These are phyloP conservation scores for Mycena leptocephala DNA, from an alignment of 768 basidiomycete genomes.

Conservation along the genomic window DNA sequence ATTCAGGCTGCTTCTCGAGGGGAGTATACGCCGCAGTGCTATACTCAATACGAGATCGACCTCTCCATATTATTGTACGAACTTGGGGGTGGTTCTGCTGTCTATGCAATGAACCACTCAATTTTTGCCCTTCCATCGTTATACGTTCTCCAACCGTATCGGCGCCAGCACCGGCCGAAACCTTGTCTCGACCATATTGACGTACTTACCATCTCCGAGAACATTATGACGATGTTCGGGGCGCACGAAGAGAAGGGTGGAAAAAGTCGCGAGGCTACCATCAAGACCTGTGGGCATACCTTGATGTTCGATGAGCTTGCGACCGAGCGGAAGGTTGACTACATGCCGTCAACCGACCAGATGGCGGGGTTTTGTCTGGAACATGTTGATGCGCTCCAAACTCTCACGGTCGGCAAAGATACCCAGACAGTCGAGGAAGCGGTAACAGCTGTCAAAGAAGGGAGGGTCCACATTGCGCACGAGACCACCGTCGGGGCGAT, in stretches of 20 bases:
- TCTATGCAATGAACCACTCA: slow-evolving; percentile 47
- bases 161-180: slow-evolving; percentile 28
- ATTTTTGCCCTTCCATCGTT: slow-evolving; percentile 40
- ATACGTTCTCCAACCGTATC: slow-evolving; percentile 27
- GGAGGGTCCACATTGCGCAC: slow-evolving; percentile 44
- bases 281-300: slow-evolving; percentile 28
- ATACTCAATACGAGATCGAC: slow-evolving; percentile 39
- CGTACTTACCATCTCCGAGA: too few species aligned
- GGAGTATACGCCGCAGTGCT: slow-evolving; percentile 40
- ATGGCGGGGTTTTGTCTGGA: slow-evolving; percentile 47
- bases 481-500: slow-evolving; percentile 48
- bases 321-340: slow-evolving; percentile 39
- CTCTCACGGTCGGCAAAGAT: slow-evolving; percentile 37
- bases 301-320: slow-evolving; percentile 48
- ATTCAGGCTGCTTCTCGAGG: slow-evolving; percentile 33
- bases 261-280: background rate
- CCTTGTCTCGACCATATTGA: slow-evolving; percentile 36
- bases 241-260: slow-evolving; percentile 24
- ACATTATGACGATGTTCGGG: slow-evolving; percentile 45
- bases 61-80: slow-evolving; percentile 43
- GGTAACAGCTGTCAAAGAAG: slow-evolving; percentile 34
- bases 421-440: slow-evolving; percentile 28
- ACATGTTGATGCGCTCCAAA: slow-evolving; percentile 35
- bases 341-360: slow-evolving; percentile 39
- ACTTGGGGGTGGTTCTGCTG: too few species aligned